Conservation (phyloP, 805 yeast genomes). For the Yarrowia sp. region DNA sequence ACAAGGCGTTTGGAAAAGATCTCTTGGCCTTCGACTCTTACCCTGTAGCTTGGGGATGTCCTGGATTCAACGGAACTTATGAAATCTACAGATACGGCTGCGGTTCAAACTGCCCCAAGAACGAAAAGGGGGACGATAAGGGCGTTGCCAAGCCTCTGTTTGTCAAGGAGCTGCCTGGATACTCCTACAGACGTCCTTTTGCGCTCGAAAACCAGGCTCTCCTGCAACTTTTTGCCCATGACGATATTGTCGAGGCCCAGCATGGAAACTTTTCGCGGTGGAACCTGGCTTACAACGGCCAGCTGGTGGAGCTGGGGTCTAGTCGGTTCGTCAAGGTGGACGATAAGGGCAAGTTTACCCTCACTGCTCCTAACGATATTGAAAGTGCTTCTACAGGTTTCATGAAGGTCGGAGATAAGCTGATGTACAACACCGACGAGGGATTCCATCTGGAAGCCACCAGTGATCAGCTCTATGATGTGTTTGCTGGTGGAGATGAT, state of each 20-base stretch:
- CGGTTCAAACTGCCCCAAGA: constrained; percentile 2
- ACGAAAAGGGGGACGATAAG: constrained; percentile 18
- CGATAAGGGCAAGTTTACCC: neutral
- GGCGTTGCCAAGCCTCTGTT: constrained; percentile 14
- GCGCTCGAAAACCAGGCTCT: constrained; percentile 5
- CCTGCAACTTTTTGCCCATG: neutral
- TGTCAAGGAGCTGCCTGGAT: constrained; percentile 15
- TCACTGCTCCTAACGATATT: constrained; percentile 17
- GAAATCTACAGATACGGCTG: constrained; percentile 17
- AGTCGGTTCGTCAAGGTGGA: constrained; percentile 12
- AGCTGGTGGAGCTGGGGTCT: neutral
- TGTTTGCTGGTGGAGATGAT: constrained; percentile 5
- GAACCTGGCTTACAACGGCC: constrained; percentile 14
- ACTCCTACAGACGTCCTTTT: constrained; percentile 6
- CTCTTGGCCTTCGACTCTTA: constrained; percentile 6
- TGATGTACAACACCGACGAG: constrained; percentile 11
- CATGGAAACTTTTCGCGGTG: constrained; percentile 13
- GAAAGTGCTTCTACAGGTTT: constrained; percentile 7
- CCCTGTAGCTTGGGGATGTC: constrained; percentile 28
- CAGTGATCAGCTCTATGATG: neutral
- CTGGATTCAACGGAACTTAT: constrained; percentile 17
- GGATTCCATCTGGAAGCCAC: constrained; percentile 4
- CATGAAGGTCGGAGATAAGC: constrained; percentile 21
- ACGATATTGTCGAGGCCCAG: neutral
- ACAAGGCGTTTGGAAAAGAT: neutral